These are phyloP conservation scores for Ceratopteris richardii DNA, from an alignment of 75 land plant genomes.

Conservation along the genomic window DNA sequence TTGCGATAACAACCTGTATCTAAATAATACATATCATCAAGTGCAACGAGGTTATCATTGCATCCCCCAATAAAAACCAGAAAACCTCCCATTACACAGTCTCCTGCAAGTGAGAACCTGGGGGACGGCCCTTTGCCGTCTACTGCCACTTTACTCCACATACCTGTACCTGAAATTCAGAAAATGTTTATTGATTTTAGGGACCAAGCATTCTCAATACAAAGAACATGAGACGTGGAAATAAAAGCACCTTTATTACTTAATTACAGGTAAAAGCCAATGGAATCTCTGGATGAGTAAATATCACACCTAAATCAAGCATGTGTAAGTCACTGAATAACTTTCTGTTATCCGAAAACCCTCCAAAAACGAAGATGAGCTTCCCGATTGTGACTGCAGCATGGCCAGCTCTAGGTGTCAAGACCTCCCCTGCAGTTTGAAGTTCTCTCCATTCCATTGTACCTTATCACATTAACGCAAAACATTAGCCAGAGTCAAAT, in stretches of 20 bases:
- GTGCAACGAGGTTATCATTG: slow-evolving; percentile 77
- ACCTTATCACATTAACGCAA: no score
- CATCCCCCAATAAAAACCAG: slow-evolving; percentile 91
- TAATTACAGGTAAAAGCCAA: no score
- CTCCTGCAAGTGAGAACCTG: slow-evolving; percentile 88
- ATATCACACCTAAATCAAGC: slow-evolving; percentile 65
- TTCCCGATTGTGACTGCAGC: slow-evolving; percentile 64
- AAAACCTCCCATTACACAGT: slow-evolving; percentile 62
- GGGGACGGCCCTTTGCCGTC: slow-evolving; percentile 71
- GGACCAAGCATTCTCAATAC: no score
- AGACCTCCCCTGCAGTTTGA: slow-evolving; percentile 53
- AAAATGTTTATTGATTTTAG: no score
- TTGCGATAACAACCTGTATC: slow-evolving; percentile 53
- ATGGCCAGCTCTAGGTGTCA: slow-evolving; percentile 87
- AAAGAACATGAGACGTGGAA: no score
- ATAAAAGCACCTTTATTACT: no score
- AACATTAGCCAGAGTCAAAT: no score
- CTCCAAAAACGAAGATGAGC: slow-evolving; percentile 84
- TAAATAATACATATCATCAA: slow-evolving; percentile 86
- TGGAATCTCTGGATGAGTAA: no score
- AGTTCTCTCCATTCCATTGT: slow-evolving; percentile 67
- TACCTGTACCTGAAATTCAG: slow-evolving; percentile 48
- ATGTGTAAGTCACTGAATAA: slow-evolving; percentile 81
- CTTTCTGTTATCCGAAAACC: slow-evolving; percentile 76
- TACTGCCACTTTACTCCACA: slow-evolving; percentile 61